Base-by-base conservation (phyloP, 2,329 filamentous ascomycete species). In the Pseudogymnoascus sp. region DNA sequence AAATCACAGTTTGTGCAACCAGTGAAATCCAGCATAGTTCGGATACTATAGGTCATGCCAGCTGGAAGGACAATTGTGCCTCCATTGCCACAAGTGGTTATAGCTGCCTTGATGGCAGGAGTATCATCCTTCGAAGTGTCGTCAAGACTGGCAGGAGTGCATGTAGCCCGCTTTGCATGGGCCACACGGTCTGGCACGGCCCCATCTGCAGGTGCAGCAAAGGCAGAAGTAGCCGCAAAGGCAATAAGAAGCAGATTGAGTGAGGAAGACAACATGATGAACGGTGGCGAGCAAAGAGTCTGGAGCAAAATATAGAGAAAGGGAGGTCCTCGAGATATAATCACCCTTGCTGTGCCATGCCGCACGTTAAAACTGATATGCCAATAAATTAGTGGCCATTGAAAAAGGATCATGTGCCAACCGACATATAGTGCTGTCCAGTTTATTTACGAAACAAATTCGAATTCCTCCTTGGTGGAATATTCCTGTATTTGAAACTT, bases 31-130 rank as follows among this genome's bases (percentile, higher is more conserved):
- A 81, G 68, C 0, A 73, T 72, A n/a, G 75, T 76, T 62, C 75
- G 75, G 29, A 80, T 69, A 62, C 73, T 73, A 68, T 78, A 81
- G 0, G 76, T 78, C 3, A 66, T 71, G 8, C 72, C 73, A 0
- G 72, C 68, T 0, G 78, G 77, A 35, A 81, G 74, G 2, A 77
- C 68, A 16, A 80, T 78, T 0, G 74, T 78, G n/a, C 78, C 78
- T 11, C 76, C 74, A 10, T 73, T 69, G 11, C 77, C 77, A 23
- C 68, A 70, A 5, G 66, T 68, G 12, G 72, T 60, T 14, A 81
- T 74, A 0, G 78, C 77, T 1, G 74, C 70, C 37, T 69, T 66
- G 49, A 81, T 80, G 1, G 76, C 76, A 1, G 78, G 78, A 0
- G 74, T 72, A 63, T 80, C 78, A 59, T 80, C 77, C 0, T 66